Base-by-base conservation (phyloP, 2,329 filamentous ascomycete species). In the Rutstroemia sp. region DNA sequence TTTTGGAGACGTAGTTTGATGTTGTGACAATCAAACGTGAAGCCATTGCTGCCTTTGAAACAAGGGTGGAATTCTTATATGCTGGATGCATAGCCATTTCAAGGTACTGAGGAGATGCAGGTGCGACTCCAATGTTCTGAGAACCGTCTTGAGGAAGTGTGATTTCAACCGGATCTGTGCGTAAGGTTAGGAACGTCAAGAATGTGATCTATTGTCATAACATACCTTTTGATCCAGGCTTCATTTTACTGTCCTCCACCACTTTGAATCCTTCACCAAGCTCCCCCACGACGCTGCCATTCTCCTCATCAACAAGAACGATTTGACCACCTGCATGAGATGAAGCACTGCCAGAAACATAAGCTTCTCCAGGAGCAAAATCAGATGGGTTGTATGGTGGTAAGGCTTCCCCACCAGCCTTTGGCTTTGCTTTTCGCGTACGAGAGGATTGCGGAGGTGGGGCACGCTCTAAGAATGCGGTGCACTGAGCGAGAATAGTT, bases 401-500 rank as follows among this genome's bases (percentile, higher is more conserved):
- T 48, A 69, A 59, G 3, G 61, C 17, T 16, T 59, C 57, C 10
- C 61, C 60, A 30, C 37, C 70, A 63, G 34, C 70, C 63, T 49
- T 68, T 63, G 55, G 72, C 46, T 63, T 65, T 14, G 46, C 54
- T 37, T 56, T 60, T 9, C 57, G 52, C 21, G 65, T 57, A 10
- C 61, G 60, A 14, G 63, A 60, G 37, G 58, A 58, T 52, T 59
- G 63, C 23, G 68, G 68, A 6, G 88, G 83, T 42, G 85, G 78
- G 9, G 89, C 86, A 46, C 91, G 84, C 72, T 97, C 92, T 4
- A 96, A 81, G 71, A 99, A 97, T 2, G 92, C 89, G 2, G 92
- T 97, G 72, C 92, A 97, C 73, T 97, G 91, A n/a, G 92, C 92
- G 51, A 97, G 79, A 62, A 97, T 97, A 3, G 92, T 96, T 76